phyloP scores from a whole-genome alignment of 768 basidiomycete species.

The Tulasnella sp. region DNA sequence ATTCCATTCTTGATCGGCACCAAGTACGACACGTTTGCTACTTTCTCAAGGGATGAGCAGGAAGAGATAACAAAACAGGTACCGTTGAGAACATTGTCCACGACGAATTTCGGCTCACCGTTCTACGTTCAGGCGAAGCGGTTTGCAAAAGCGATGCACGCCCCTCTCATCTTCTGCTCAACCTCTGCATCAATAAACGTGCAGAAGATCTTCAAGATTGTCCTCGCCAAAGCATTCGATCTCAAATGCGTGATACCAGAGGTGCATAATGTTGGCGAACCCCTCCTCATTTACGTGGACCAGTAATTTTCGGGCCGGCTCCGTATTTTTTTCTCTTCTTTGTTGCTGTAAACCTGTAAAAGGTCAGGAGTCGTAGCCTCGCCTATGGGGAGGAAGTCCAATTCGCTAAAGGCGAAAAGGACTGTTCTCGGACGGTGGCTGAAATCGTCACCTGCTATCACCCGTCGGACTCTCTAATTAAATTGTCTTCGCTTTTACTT shows the following conservation, averaged over 20 bases:
- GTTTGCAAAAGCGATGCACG: constrained; percentile 98
- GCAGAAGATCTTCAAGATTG: constrained; percentile 99
- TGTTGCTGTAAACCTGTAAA: constrained; percentile 14
- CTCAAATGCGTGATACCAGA: constrained; percentile 98
- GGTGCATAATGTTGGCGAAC: constrained; percentile 95
- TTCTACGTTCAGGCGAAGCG: constrained; percentile 70
- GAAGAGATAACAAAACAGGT: constrained; percentile 99
- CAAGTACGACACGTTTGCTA: constrained; percentile 95
- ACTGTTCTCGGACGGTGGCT: not conserved
- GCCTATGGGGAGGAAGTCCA: constrained; percentile 7
- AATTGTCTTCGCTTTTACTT: constrained; percentile 11
- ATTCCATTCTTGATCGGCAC: constrained; percentile 98
- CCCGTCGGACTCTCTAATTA: constrained; percentile 5
- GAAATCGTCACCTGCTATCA: constrained; percentile 6
- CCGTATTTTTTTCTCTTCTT: not conserved
- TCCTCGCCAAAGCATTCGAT: constrained; percentile 94
- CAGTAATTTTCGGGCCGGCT: constrained; percentile 21
- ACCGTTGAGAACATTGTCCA: constrained; percentile 2
- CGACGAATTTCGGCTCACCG: not conserved
- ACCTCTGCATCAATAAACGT: constrained; percentile 99
- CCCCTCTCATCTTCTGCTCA: constrained; percentile 98
- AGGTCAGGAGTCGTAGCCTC: constrained; percentile 13
- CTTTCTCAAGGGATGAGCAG: constrained; percentile 95
- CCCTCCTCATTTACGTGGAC: constrained; percentile 81
- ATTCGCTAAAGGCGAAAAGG: not conserved